These are phyloP conservation scores for Neofusicoccum kwambonambiense DNA, from an alignment of 2,329 filamentous ascomycete species.

Conservation along the genomic window DNA sequence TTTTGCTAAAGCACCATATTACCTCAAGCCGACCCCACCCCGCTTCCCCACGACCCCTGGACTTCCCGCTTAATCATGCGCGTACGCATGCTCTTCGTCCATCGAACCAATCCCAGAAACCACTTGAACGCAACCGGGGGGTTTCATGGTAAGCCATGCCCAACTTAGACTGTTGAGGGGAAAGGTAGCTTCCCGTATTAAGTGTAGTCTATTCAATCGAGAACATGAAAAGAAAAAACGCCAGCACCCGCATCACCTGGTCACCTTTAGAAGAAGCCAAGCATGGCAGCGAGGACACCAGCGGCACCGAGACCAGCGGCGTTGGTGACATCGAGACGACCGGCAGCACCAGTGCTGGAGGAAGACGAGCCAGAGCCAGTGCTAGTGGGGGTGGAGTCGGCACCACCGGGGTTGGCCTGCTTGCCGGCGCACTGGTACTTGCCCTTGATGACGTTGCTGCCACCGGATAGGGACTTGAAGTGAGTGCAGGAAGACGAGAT, in stretches of 20 bases:
- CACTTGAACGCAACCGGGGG: conserved; percentile 1
- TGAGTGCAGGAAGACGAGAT: conserved; percentile 39
- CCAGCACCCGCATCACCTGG: conserved; percentile 29
- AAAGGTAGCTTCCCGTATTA: conserved; percentile 14
- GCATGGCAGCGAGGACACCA: conserved; percentile 48
- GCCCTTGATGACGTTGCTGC: conserved; percentile 43
- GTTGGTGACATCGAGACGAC: conserved; percentile 39
- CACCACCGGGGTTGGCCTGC: conserved; percentile 36
- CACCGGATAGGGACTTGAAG: conserved; percentile 42
- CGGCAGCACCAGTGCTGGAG: conserved; percentile 38
- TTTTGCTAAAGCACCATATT: conserved; percentile 16
- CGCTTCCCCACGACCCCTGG: conserved; percentile 9
- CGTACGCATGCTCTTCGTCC: conserved; percentile 2
- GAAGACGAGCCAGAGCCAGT: conserved; percentile 25
- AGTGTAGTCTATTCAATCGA: conserved; percentile 41
- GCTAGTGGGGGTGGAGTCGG: conserved; percentile 35
- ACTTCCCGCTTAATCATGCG: not conserved
- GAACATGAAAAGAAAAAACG: conserved; percentile 28
- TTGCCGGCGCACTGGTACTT: conserved; percentile 43
- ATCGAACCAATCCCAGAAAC: conserved; percentile 6
- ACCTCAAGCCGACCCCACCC: conserved; percentile 8
- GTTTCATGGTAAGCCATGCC: conserved; percentile 4
- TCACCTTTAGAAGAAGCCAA: conserved; percentile 45
- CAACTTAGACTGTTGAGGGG: conserved; percentile 9
- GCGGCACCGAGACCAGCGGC: conserved; percentile 44